Conservation (phyloP, 129 eudicot species). For the Mikania micrantha region DNA sequence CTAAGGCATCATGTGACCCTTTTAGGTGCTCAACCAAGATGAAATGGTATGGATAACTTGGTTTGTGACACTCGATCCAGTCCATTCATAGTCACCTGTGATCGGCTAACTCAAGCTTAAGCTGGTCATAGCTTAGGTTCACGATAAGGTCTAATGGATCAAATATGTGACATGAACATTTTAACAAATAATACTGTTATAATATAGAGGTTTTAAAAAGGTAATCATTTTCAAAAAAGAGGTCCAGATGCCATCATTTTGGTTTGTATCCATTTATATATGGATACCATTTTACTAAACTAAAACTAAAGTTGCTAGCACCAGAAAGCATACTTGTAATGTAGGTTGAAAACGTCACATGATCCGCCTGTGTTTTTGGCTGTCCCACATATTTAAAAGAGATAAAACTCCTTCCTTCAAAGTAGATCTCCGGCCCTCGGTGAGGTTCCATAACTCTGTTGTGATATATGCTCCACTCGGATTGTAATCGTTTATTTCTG, state of each 20-base stretch:
- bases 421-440: constrained; percentile 48
- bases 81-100: background rate
- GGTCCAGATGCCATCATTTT: background rate
- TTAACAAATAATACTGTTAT: background rate
- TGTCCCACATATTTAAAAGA: constrained; percentile 47
- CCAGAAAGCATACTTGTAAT: background rate
- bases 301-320: constrained; percentile 1
- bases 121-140: background rate
- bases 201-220: background rate
- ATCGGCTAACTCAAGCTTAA: background rate
- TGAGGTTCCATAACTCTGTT: constrained; percentile 70
- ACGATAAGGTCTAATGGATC: background rate
- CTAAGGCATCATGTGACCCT: no score
- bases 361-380: constrained; percentile 26
- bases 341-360: background rate
- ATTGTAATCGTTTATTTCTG: constrained; percentile 73
- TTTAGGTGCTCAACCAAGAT: background rate
- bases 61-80: background rate
- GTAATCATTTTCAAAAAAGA: background rate
- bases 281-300: constrained; percentile 9
- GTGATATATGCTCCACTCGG: constrained; percentile 71
- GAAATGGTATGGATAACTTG: background rate
- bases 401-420: constrained; percentile 57
- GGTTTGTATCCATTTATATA: background rate
- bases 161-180: background rate